These are phyloP conservation scores for Chamaecyparis obtusa DNA, from an alignment of 75 land plant species.

Conservation along the genomic window DNA sequence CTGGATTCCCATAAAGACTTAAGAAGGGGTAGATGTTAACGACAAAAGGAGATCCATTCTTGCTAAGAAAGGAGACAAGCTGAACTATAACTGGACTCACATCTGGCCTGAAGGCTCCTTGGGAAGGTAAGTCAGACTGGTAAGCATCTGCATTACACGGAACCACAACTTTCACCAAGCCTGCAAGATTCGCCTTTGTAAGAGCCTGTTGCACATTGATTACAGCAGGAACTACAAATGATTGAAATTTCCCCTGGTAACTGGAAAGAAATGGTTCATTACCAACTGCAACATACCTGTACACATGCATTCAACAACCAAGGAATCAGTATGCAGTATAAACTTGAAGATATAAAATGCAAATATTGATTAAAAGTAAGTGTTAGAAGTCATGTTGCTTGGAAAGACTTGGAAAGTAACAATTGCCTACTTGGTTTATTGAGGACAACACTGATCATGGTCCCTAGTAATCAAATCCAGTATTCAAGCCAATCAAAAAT, in stretches of 20 bases:
- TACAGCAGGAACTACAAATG: slow-evolving; percentile 62
- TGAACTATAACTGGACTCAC: slow-evolving; percentile 48
- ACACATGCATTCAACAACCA: slow-evolving; percentile 11
- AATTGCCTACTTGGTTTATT: background rate
- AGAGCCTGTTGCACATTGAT: slow-evolving; percentile 71
- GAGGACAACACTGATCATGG: background rate
- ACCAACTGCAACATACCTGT: slow-evolving; percentile 90
- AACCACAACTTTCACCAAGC: slow-evolving; percentile 59
- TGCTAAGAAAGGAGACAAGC: slow-evolving; percentile 36
- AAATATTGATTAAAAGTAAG: background rate
- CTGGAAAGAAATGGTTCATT: slow-evolving; percentile 88
- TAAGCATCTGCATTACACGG: slow-evolving; percentile 94
- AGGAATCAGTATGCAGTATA: background rate
- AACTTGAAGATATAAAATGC: background rate
- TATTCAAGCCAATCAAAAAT: background rate
- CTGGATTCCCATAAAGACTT: slow-evolving; percentile 29
- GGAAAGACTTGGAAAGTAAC: background rate
- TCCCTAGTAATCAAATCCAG: background rate
- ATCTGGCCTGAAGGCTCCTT: slow-evolving; percentile 74
- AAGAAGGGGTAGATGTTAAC: slow-evolving; percentile 69
- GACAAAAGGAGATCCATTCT: slow-evolving; percentile 49
- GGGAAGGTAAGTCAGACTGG: slow-evolving; percentile 57
- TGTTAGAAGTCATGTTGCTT: background rate
- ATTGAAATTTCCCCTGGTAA: slow-evolving; percentile 58
- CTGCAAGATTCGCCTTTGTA: slow-evolving; percentile 52